phyloP scores from a whole-genome alignment of 768 basidiomycete species.

The Tricholoma matsutake region DNA sequence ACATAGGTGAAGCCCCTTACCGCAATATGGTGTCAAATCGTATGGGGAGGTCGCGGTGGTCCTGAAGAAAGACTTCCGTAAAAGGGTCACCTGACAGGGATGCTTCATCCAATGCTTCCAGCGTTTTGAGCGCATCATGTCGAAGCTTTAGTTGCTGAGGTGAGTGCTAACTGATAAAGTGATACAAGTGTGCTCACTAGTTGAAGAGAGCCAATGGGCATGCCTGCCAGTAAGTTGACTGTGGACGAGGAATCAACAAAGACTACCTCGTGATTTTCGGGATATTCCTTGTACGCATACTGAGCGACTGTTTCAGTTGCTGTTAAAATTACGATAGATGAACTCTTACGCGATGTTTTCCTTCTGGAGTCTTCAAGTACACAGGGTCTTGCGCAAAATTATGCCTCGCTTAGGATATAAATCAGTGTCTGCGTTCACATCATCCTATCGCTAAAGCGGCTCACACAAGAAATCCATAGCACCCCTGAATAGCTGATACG shows the following conservation, averaged over 20 bases:
- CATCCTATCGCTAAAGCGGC: constrained; percentile 19
- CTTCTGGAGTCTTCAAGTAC: constrained; percentile 55
- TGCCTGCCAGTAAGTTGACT: constrained; percentile 72
- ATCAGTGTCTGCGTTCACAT: constrained; percentile 5
- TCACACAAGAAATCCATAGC: constrained; percentile 80
- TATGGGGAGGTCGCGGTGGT: constrained; percentile 57
- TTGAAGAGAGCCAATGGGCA: constrained; percentile 75
- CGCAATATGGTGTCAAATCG: constrained; percentile 74
- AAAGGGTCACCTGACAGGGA: constrained; percentile 59
- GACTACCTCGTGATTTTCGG: constrained; percentile 45
- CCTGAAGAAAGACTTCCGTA: constrained; percentile 66
- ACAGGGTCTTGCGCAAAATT: constrained; percentile 56
- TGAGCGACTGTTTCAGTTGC: constrained; percentile 22
- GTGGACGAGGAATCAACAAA: constrained; percentile 79
- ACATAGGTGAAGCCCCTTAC: constrained; percentile 33
- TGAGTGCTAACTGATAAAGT: neutral
- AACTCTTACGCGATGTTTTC: constrained; percentile 52
- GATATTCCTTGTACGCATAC: constrained; percentile 61
- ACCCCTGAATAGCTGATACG: constrained; percentile 87
- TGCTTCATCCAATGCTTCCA: constrained; percentile 56
- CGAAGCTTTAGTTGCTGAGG: constrained; percentile 46
- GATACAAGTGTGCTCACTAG: constrained; percentile 45
- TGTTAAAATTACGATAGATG: neutral
- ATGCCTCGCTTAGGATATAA: constrained; percentile 53
- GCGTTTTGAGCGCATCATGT: constrained; percentile 71